These are phyloP conservation scores for Chaetomium fimeti DNA, from an alignment of 495 filamentous ascomycete species.

Conservation along the genomic window DNA sequence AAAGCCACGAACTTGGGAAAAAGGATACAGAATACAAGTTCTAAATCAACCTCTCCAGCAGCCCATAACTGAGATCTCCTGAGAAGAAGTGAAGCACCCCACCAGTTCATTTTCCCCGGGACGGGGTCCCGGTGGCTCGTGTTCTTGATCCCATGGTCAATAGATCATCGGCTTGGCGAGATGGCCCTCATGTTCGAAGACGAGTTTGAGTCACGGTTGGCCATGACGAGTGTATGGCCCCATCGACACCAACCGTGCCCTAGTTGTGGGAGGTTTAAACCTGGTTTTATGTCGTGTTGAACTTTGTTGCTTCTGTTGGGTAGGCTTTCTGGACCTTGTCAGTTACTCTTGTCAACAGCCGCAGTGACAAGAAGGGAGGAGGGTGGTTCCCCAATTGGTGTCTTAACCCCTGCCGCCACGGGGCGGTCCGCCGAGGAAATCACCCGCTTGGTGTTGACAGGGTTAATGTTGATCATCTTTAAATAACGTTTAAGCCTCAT, in stretches of 20 bases:
- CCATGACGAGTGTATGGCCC: too few species aligned
- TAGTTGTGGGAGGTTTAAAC: too few species aligned
- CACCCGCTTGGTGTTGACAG: not conserved
- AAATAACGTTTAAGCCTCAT: not conserved
- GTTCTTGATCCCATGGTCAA: not conserved
- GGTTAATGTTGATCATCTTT: not conserved
- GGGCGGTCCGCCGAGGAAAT: constrained; percentile 4
- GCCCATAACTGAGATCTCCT: not conserved
- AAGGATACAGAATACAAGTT: not conserved
- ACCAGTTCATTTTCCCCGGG: constrained; percentile 8
- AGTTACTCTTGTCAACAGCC: not conserved
- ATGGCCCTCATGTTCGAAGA: not conserved
- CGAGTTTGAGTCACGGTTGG: not conserved
- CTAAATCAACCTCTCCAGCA: not conserved
- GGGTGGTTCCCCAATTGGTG: not conserved
- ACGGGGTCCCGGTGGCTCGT: constrained; percentile 6
- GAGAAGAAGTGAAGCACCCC: not conserved
- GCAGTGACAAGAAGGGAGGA: not conserved
- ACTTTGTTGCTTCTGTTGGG: not conserved
- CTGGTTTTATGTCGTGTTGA: too few species aligned
- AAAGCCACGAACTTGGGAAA: not conserved
- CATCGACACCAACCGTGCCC: too few species aligned
- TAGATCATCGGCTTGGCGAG: not conserved
- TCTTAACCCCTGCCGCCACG: not conserved
- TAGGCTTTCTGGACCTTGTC: too few species aligned